These are phyloP conservation scores for Lentithecium fluviatile DNA, from an alignment of 495 filamentous ascomycete genomes.

Conservation along the genomic window DNA sequence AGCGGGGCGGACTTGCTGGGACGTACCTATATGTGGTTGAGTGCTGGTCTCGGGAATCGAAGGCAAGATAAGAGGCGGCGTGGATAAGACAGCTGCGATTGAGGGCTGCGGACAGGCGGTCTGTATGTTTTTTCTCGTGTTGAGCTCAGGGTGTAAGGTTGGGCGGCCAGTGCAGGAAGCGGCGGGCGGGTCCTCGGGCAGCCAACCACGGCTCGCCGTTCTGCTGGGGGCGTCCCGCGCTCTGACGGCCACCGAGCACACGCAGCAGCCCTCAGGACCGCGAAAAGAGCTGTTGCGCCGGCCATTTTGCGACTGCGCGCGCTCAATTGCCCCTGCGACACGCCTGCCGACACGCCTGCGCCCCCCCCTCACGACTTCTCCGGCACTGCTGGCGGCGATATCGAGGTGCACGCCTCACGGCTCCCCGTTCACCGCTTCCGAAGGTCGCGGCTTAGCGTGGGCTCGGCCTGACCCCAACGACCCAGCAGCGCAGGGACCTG, in stretches of 20 bases:
- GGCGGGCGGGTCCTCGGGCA: not conserved
- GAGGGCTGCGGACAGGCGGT: conserved; percentile 20
- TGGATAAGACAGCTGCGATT: conserved; percentile 6
- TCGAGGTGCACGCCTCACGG: conserved; percentile 12
- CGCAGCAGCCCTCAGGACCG: not conserved
- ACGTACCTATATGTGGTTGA: conserved; percentile 34
- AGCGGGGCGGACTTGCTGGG: conserved; percentile 12
- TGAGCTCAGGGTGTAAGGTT: conserved; percentile 11
- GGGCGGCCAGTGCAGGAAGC: not conserved
- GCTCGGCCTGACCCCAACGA: conserved; percentile 31
- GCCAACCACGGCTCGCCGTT: not conserved
- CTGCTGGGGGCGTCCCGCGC: not conserved
- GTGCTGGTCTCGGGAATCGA: conserved; percentile 14
- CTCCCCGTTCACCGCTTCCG: conserved; percentile 22
- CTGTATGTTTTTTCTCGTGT: conserved; percentile 26
- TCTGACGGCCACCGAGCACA: not conserved
- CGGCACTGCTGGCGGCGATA: not conserved
- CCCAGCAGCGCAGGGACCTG: conserved; percentile 18
- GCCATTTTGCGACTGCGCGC: not conserved
- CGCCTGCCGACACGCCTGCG: no score
- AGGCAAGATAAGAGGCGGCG: not conserved
- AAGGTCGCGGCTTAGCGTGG: conserved; percentile 4
- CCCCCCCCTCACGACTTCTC: no score
- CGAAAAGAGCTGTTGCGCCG: not conserved
- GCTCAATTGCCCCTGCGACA: not conserved